Evolutionary conservation across 1,284 basidiomycete species (phyloP), one percentile per base, ranked within the genome.

Genomic region (Trichosporon asahii): DNA sequence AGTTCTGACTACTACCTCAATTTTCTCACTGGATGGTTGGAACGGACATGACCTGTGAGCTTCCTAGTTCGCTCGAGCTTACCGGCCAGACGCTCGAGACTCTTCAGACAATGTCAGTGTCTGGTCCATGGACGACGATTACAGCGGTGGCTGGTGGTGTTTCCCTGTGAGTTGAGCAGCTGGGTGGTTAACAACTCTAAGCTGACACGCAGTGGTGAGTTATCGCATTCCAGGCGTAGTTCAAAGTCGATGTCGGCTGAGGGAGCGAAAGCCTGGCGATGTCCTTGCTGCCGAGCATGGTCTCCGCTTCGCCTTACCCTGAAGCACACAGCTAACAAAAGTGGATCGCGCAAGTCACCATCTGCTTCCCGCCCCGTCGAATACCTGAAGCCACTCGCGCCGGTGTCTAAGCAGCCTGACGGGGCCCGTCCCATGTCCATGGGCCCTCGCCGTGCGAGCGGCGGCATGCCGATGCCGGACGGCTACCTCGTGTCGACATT

Each of bases 81-180:
- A 61, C 57, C 14, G n/a, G 8, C 5, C 27, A 61, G 57, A 61
- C 27, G 6, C 57, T 6, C 57, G 57, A 29, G 15, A 61, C 14
- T 61, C 57, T 2, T 15, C 27, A 1, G 57, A 61, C 27, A 33
- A 61, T 27, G 29, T 61, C 29, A 61, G 57, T 33, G 29, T 61
- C 27, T 61, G 57, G 57, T 61, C 57, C 18, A n/a, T 31, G 57
- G 57, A 61, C 14, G 57, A 61, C 29, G 57, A 61, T 14, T 29
- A 18, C 11, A 12, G 25, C 29, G 15, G 57, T 27, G 29, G 29
- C 18, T 61, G 57, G 57, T n/a, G 31, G 15, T 61, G 57, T 33
- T 33, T 61, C 27, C 27, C 57, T 11, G 57, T 61, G 27, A 61
- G 57, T 31, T n/a, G 18, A 5, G 2, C 4, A 18, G 3, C 18